Evolutionary conservation across 352 stramenopile genomes (phyloP).

Genomic region (Globisporangium solare): DNA sequence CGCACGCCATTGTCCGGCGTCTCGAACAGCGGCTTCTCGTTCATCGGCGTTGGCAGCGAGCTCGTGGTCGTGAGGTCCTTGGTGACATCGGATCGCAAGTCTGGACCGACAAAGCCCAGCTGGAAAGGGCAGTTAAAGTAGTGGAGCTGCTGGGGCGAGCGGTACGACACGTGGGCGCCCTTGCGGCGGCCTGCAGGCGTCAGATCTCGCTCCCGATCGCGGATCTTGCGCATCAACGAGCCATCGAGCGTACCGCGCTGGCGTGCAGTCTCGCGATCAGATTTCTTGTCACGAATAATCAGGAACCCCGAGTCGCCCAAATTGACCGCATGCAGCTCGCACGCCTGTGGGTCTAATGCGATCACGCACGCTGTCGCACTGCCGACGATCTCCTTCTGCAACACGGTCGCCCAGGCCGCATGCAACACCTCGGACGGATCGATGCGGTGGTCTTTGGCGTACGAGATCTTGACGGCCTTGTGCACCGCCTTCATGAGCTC

Average conservation of each 20-base stretch:
- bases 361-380: slow-evolving; percentile 91
- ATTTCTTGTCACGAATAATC: slow-evolving; percentile 78
- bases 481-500: slow-evolving; percentile 78
- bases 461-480: slow-evolving; percentile 54
- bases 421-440: slow-evolving; percentile 65
- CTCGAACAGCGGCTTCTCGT: slow-evolving; percentile 89
- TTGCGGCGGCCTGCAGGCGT: slow-evolving; percentile 69
- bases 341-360: slow-evolving; percentile 86
- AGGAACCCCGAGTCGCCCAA: slow-evolving; percentile 91
- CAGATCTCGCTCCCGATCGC: slow-evolving; percentile 56
- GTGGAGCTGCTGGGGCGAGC: slow-evolving; percentile 94
- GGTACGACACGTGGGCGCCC: slow-evolving; percentile 85
- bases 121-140: slow-evolving; percentile 98
- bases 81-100: slow-evolving; percentile 43
- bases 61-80: slow-evolving; percentile 33
- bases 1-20: slow-evolving; percentile 87
- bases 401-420: slow-evolving; percentile 66
- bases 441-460: slow-evolving; percentile 50
- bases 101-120: slow-evolving; percentile 47
- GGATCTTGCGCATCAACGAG: slow-evolving; percentile 66
- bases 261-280: slow-evolving; percentile 53
- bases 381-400: slow-evolving; percentile 91
- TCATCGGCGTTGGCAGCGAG: slow-evolving; percentile 44
- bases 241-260: slow-evolving; percentile 69
- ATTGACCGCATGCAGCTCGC: slow-evolving; percentile 94